These are phyloP conservation scores for Zopfia rhizophila DNA, from an alignment of 2,329 filamentous ascomycete genomes.

Conservation along the genomic window DNA sequence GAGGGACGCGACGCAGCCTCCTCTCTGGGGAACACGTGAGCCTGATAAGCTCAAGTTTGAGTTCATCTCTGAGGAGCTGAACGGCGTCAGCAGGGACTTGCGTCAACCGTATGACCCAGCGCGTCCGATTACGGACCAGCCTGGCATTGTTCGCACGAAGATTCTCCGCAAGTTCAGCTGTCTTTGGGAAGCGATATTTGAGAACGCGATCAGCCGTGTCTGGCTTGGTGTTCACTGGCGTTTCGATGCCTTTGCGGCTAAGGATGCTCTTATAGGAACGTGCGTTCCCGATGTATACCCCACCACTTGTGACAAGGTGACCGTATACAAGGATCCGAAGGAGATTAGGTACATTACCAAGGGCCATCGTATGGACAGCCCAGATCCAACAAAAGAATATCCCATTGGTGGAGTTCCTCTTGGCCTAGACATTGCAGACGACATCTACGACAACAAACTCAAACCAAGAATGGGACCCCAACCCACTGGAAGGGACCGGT, in stretches of 20 bases:
- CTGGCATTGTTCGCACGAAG: slow-evolving; percentile 36
- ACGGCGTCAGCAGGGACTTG: slow-evolving; percentile 38
- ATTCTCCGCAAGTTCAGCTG: slow-evolving; percentile 28
- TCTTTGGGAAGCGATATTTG: slow-evolving; percentile 40
- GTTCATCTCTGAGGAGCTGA: slow-evolving; percentile 35
- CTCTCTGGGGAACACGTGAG: too few relatives aligned
- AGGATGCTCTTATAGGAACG: slow-evolving; percentile 27
- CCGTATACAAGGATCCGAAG: slow-evolving; percentile 20
- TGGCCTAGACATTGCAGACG: slow-evolving; percentile 26
- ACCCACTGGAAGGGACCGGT: too few relatives aligned
- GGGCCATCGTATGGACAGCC: slow-evolving; percentile 17
- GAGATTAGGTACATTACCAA: slow-evolving; percentile 21
- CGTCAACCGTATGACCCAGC: slow-evolving; percentile 34
- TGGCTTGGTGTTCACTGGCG: slow-evolving; percentile 42
- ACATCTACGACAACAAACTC: too few relatives aligned
- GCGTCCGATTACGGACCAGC: slow-evolving; percentile 32
- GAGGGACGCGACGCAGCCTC: slow-evolving; percentile 26
- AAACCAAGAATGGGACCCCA: too few relatives aligned
- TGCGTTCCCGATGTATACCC: slow-evolving; percentile 19
- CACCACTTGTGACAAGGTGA: slow-evolving; percentile 15
- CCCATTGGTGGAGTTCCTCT: slow-evolving; percentile 27
- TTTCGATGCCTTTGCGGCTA: slow-evolving; percentile 37
- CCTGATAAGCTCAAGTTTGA: slow-evolving; percentile 35
- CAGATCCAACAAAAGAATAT: slow-evolving; percentile 11
- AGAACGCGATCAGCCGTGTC: slow-evolving; percentile 38